phyloP scores from a whole-genome alignment of 768 basidiomycete species.

The Suillus subalutaceus region DNA sequence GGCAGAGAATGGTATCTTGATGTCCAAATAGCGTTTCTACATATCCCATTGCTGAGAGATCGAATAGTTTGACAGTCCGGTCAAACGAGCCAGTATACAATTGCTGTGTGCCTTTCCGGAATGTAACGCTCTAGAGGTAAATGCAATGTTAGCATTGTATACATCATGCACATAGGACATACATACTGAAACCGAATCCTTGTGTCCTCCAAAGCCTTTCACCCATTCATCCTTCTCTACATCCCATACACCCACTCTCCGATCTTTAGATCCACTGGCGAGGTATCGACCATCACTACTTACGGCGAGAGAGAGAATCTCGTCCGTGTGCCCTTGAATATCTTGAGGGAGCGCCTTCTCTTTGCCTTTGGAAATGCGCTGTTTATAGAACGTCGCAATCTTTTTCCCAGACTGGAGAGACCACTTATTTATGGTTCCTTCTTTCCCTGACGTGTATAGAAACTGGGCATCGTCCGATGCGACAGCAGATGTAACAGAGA shows the following conservation, averaged over 20 bases:
- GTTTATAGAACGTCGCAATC: conserved; percentile 61
- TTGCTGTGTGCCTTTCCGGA: conserved; percentile 71
- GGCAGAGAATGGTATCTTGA: conserved; percentile 79
- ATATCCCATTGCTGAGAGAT: conserved; percentile 81
- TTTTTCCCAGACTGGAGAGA: conserved; percentile 68
- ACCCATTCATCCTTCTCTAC: conserved; percentile 74
- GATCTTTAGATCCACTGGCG: conserved; percentile 86
- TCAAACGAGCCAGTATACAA: conserved; percentile 82
- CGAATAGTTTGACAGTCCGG: conserved; percentile 89
- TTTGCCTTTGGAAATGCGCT: conserved; percentile 60
- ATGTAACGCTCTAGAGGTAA: conserved; percentile 58
- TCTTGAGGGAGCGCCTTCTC: conserved; percentile 52
- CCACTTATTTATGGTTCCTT: conserved; percentile 89
- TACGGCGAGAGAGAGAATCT: conserved; percentile 81
- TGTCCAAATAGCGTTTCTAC: conserved; percentile 98
- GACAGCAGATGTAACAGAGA: conserved; percentile 81
- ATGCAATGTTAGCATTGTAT: conserved; percentile 38
- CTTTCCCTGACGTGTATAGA: conserved; percentile 91
- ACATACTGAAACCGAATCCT: conserved; percentile 70
- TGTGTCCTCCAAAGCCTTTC: conserved; percentile 78
- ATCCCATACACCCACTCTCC: conserved; percentile 86
- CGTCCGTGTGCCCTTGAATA: conserved; percentile 80
- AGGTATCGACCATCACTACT: conserved; percentile 85
- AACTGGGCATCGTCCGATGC: conserved; percentile 70
- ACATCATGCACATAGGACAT: conserved; percentile 23